These are phyloP conservation scores for Rhodotorula sp. DNA, from an alignment of 1,284 basidiomycete species.

Conservation along the genomic window DNA sequence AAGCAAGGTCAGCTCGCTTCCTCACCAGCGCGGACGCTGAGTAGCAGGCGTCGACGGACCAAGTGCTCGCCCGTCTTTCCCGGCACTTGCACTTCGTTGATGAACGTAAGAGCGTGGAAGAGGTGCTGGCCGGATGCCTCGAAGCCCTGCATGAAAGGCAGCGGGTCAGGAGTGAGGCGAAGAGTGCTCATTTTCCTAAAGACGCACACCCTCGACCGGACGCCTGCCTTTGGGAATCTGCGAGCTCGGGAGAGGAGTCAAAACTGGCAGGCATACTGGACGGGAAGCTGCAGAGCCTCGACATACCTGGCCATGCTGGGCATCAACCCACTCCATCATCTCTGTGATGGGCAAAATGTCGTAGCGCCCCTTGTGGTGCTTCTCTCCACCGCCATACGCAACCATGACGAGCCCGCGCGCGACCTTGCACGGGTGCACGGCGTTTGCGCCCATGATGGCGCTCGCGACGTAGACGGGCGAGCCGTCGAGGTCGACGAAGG, in stretches of 20 bases:
- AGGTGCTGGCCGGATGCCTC: conserved; percentile 35
- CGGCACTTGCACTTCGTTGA: conserved; percentile 31
- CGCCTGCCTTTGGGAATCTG: conserved; percentile 36
- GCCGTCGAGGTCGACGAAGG: conserved; percentile 25
- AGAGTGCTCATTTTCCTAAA: too few species aligned
- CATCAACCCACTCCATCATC: conserved; percentile 37
- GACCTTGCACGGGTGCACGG: conserved; percentile 32
- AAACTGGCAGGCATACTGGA: too few species aligned
- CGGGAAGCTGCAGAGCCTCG: neutral
- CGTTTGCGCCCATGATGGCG: conserved; percentile 10
- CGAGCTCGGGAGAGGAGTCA: too few species aligned
- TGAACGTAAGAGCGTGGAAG: conserved; percentile 27
- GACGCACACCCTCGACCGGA: conserved; percentile 35
- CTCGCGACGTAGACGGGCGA: conserved; percentile 20
- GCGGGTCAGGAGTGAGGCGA: neutral
- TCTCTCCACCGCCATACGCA: conserved; percentile 17
- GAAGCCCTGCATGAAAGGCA: conserved; percentile 22
- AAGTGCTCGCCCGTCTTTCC: conserved; percentile 38
- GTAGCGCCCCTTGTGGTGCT: conserved; percentile 34
- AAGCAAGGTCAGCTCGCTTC: neutral
- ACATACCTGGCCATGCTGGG: conserved; percentile 21
- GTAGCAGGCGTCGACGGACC: conserved; percentile 5
- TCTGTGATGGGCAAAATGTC: conserved; percentile 36
- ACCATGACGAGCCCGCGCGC: conserved; percentile 18
- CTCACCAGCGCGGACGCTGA: too few species aligned